A percentile compares a stretch with the other conserved stretches of the same genome.
These are phyloP conservation scores for Corrigiola litoralis DNA, from an alignment of 179 eudicot species.

Conservation along the genomic window DNA sequence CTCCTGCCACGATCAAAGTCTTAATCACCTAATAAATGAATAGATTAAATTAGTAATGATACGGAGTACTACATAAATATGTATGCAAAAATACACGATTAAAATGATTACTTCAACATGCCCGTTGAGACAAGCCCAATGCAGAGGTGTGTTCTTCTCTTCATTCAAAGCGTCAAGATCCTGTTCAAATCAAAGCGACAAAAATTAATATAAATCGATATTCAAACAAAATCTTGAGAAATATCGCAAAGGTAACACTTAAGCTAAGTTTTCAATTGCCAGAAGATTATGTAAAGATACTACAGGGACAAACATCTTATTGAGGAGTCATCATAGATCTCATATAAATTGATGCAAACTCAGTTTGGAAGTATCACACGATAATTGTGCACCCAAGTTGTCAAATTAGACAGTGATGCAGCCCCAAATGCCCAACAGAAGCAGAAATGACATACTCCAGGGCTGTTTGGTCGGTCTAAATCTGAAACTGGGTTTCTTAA, in stretches of 20 bases:
- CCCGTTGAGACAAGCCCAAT: constrained; percentile 94
- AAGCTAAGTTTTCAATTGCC: too few species aligned
- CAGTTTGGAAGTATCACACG: too few species aligned
- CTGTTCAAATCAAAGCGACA: constrained; percentile 36
- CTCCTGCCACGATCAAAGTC: constrained; percentile 66
- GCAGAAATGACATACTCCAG: not conserved
- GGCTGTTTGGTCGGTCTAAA: too few species aligned
- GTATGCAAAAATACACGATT: not conserved
- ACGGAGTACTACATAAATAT: not conserved
- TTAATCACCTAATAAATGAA: constrained; percentile 54
- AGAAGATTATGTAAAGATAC: too few species aligned
- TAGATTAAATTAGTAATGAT: not conserved
- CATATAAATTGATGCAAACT: too few species aligned
- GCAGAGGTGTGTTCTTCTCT: constrained; percentile 86
- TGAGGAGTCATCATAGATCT: too few species aligned
- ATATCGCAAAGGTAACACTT: too few species aligned
- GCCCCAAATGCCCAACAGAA: not conserved
- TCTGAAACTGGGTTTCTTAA: not conserved
- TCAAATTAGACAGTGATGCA: too few species aligned
- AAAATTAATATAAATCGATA: too few species aligned
- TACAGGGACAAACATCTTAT: too few species aligned
- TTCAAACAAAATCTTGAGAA: too few species aligned
- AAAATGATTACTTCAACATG: constrained; percentile 55
- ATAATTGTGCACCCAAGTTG: too few species aligned
- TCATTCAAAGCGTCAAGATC: constrained; percentile 63